Base-by-base conservation (phyloP, 805 yeast species). In the Ogataea paraovalis region DNA sequence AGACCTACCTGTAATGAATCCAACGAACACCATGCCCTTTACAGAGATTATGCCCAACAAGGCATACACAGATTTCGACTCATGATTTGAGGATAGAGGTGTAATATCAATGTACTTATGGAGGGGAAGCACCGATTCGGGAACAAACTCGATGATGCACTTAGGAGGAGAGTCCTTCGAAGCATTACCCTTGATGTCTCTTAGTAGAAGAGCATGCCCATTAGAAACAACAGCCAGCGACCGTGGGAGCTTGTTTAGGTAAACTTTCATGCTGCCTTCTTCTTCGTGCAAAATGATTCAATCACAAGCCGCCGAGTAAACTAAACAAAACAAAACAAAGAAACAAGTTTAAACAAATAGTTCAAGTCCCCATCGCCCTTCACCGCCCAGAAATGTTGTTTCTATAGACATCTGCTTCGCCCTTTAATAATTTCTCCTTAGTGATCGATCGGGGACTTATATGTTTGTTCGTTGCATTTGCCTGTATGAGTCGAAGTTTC, bases 211-310 rank as follows among this genome's bases (percentile, higher is more conserved):
- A 1, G 83, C 87, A 60, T 72, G 76, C 23, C 74, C 76, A 39
- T 75, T 73, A 19, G 84, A 76, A 3, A 81, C 78, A 3, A 89
- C 69, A 2, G 87, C 84, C 48, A 87, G 70, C 10, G 91, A 76
- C 46, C 96, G 71, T 2, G 94, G 92, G 30, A 71, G 63, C 47
- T 74, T 78, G 47, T 85, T 79, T 45, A 85, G 72, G 63, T 73
- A 81, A 12, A 87, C 74, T 62, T 70, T 76, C 90, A 87, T 86
- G 3, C n/a, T n/a, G n/a, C n/a, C n/a, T n/a, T n/a, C n/a, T n/a
- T n/a, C n/a, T n/a, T n/a, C n/a, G n/a, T n/a, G n/a, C n/a, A n/a
- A n/a, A n/a, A n/a, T n/a, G n/a, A n/a, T 14, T 30, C 34, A 10
- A 25, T 25, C 10, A 10, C 7, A 25, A 7, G 10, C 10, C 28